A percentile compares a stretch with the other conserved stretches of the same genome.
Evolutionary conservation across 139 green algal genomes (phyloP).

Genomic region (Asterochloris erici): DNA sequence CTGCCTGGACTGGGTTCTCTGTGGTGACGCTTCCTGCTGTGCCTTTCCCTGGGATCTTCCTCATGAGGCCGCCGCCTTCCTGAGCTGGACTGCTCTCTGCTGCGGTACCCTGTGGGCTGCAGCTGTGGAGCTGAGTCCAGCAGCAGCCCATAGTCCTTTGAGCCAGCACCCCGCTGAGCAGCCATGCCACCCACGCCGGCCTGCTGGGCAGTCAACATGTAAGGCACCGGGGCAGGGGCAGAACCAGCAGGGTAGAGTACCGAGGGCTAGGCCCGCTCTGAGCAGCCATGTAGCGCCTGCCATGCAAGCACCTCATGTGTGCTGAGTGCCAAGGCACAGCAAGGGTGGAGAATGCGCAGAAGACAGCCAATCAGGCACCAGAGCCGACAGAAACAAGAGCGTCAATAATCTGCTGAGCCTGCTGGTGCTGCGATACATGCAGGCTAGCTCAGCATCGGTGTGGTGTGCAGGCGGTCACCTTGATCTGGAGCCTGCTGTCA

Average conservation of each 20-base stretch:
- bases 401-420: not conserved
- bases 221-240: not conserved
- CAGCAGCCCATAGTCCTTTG: conserved; percentile 1
- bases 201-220: not conserved
- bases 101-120: not conserved
- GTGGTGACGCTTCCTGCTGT: not conserved
- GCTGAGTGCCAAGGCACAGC: not conserved
- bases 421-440: not conserved
- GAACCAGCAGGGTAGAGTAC: not conserved
- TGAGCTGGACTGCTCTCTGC: too few relatives aligned
- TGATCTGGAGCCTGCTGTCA: conserved; percentile 32
- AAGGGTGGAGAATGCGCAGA: not conserved
- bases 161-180: not conserved
- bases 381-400: not conserved
- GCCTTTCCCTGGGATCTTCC: not conserved
- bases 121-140: not conserved
- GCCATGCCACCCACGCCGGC: not conserved
- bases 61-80: too few relatives aligned
- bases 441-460: not conserved
- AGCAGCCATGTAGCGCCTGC: not conserved
- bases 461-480: conserved; percentile 24
- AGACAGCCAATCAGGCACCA: not conserved
- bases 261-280: not conserved
- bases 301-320: not conserved
- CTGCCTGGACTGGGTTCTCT: too few relatives aligned